Evolutionary conservation across 2,329 filamentous ascomycete genomes (phyloP), one percentile per base, ranked within the genome.

Genomic region (Pseudocercospora fuligena): DNA sequence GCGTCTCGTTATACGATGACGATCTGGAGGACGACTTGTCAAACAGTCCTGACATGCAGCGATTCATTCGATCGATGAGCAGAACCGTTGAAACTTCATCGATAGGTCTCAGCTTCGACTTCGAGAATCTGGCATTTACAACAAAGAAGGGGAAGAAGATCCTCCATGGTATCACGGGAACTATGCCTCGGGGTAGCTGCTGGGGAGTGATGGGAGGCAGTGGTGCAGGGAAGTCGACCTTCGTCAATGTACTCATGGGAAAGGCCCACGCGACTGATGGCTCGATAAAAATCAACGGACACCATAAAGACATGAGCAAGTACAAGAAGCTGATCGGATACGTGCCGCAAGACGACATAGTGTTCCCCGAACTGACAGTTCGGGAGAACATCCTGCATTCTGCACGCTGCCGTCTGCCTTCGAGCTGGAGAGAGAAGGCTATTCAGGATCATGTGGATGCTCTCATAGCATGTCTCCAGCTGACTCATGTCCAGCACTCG

Each of bases 281-380:
- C 2, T 70, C 78, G 0, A 83, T 86, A 27, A 83, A 82, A 56
- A 81, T 88, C 69, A 88, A 88, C 67, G 83, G 82, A n/a, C 77
- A 79, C 4, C 78, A 49, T 46, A 69, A 71, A 51, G 69, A 80
- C 71, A 77, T 86, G 76, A 80, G 80, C 72, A 78, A 79, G 49
- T 88, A 86, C 75, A 87, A 86, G 75, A 87, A 88, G 73, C 78
- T 88, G 65, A 87, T 88, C 27, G 86, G 86, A 23, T 88, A 88
- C 66, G 87, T 89, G 2, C 87, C 87, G 1, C 87, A 89, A 70
- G 85, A 89, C 67, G 87, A 89, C 73, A 82, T 89, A 27, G 82
- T 89, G 2, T 79, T 88, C 9, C 84, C 86, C 0, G 85, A 89
- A 72, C 76, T 89, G 54, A 89, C 87, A 0, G 86, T 89, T 5